phyloP scores from a whole-genome alignment of 2,329 filamentous ascomycete species.

The Xylaria sp. region DNA sequence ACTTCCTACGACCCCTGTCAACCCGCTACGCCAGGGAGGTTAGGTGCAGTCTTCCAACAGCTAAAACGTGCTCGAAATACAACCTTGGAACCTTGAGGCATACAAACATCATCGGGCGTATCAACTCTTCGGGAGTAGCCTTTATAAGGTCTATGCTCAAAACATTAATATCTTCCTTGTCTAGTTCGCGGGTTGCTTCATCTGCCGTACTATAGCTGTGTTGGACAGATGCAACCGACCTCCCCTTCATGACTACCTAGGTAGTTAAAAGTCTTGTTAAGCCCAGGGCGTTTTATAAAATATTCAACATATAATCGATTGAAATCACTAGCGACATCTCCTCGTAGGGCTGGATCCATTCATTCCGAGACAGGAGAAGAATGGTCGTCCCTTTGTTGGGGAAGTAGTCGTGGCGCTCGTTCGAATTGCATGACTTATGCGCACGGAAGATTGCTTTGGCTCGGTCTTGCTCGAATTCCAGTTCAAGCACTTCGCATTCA shows the following conservation, averaged over 20 bases:
- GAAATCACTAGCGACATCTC: no score
- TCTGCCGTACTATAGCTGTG: no score
- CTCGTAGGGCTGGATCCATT: background rate
- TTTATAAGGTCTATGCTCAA: background rate
- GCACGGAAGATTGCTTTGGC: background rate
- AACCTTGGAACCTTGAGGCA: no score
- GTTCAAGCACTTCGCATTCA: background rate
- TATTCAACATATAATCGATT: no score
- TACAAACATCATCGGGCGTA: background rate
- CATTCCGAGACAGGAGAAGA: background rate
- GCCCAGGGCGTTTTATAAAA: no score
- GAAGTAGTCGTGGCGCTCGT: background rate
- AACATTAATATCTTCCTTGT: no score
- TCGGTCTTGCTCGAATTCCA: background rate
- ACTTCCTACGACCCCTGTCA: conserved; percentile 2
- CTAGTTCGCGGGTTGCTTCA: background rate
- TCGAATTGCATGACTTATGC: background rate
- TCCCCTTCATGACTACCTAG: no score
- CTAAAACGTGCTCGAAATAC: background rate
- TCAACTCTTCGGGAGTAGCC: no score
- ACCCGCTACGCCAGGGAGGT: background rate
- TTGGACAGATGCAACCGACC: background rate
- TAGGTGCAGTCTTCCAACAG: background rate
- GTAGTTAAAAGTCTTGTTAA: no score
- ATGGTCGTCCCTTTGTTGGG: background rate